Conservation (phyloP, 1,284 basidiomycete species). For the Microbotryum intermedium region DNA sequence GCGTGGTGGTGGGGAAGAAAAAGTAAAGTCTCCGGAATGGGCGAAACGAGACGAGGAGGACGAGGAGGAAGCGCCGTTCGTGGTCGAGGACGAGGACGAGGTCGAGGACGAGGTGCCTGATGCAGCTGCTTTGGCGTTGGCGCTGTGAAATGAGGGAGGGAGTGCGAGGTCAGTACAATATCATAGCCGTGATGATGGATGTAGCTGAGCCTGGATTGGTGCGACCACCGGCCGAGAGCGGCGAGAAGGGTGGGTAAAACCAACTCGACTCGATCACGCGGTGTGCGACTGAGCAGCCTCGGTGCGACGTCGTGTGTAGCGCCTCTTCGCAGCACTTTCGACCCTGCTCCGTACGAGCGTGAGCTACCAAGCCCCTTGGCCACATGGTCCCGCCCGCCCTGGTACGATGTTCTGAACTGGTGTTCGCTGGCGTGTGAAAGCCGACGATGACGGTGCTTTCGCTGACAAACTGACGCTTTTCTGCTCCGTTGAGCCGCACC, state of each 20-base stretch:
- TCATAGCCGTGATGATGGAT: no score
- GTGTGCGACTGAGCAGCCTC: not conserved
- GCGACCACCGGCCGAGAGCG: no score
- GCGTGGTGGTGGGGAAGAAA: not conserved
- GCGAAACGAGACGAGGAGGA: conserved; percentile 7
- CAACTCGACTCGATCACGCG: not conserved
- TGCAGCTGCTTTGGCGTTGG: no score
- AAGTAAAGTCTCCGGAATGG: conserved; percentile 17
- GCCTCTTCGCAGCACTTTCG: not conserved
- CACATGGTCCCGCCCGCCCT: no score
- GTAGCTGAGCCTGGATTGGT: no score
- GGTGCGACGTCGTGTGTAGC: not conserved
- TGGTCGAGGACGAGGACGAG: not conserved
- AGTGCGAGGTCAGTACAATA: no score
- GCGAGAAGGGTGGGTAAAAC: not conserved
- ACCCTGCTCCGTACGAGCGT: not conserved
- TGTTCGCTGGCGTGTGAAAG: not conserved
- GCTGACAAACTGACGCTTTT: not conserved
- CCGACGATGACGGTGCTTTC: not conserved
- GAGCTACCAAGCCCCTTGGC: no score
- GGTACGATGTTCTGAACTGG: not conserved
- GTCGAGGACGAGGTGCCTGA: no score
- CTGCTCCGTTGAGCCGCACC: not conserved
- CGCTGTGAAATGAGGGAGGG: no score
- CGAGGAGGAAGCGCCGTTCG: not conserved